These are phyloP conservation scores for Paecilomyces variotii DNA, from an alignment of 2,329 filamentous ascomycete species.

Conservation along the genomic window DNA sequence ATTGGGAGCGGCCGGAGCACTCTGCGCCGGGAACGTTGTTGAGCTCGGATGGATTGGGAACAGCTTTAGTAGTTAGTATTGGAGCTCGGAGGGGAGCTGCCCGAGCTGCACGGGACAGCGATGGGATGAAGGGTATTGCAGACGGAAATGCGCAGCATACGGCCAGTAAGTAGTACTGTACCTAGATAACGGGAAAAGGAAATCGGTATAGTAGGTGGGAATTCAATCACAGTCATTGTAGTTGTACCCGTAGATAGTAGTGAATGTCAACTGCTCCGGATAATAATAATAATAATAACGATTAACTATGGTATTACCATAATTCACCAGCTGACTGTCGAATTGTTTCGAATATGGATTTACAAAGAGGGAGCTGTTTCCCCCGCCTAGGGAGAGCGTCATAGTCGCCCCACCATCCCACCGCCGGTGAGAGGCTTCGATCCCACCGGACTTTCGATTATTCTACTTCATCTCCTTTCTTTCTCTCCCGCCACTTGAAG, in stretches of 20 bases:
- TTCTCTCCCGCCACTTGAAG: neutral
- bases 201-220: too few relatives aligned
- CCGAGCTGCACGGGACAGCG: neutral
- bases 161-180: too few relatives aligned
- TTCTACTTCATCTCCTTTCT: neutral
- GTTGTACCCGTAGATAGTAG: too few relatives aligned
- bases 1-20: conserved; percentile 24
- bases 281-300: too few relatives aligned
- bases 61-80: neutral
- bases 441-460: neutral
- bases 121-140: too few relatives aligned
- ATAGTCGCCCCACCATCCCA: conserved; percentile 17
- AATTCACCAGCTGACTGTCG: too few relatives aligned
- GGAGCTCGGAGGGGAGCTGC: neutral
- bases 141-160: too few relatives aligned
- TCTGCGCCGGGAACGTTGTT: conserved; percentile 16
- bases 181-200: too few relatives aligned
- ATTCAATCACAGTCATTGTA: too few relatives aligned
- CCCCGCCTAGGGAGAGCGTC: conserved; percentile 9
- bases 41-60: conserved; percentile 2
- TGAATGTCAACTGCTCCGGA: too few relatives aligned
- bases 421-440: conserved; percentile 1
- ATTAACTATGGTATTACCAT: too few relatives aligned
- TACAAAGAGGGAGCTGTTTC: neutral
- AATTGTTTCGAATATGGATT: too few relatives aligned